Evolutionary conservation across 305 asterid genomes (phyloP).

Genomic region (Rubia tinctorum): DNA sequence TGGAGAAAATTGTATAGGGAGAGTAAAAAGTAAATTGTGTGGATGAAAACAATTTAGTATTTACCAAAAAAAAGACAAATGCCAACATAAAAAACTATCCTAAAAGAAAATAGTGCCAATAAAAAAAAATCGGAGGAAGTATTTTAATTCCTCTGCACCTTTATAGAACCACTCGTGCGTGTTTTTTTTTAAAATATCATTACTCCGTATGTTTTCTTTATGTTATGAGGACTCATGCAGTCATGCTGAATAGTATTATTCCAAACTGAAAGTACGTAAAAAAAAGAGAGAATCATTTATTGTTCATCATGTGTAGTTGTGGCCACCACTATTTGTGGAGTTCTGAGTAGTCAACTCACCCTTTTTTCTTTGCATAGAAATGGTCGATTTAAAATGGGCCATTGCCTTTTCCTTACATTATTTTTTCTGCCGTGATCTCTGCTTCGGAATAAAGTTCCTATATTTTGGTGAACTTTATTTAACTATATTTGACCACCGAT

Average conservation of each 20-base stretch:
- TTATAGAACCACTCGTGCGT: conserved; percentile 10
- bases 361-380: conserved; percentile 2
- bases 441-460: too few relatives aligned
- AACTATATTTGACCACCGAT: too few relatives aligned
- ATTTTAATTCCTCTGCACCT: neutral
- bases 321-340: neutral
- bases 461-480: too few relatives aligned
- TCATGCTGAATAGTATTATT: neutral
- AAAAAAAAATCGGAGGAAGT: too few relatives aligned
- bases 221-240: neutral
- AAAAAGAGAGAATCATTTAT: conserved; percentile 2
- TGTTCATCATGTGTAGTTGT: neutral
- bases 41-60: too few relatives aligned
- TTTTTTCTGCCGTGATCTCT: too few relatives aligned
- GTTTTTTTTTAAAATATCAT: neutral
- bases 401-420: neutral
- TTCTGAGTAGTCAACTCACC: neutral
- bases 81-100: too few relatives aligned
- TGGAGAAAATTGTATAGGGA: too few relatives aligned
- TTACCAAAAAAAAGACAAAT: too few relatives aligned
- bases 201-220: too few relatives aligned
- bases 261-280: neutral
- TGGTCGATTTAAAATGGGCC: conserved; percentile 8
- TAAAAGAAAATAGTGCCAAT: too few relatives aligned
- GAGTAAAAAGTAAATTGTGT: too few relatives aligned